Conservation (phyloP, 306 rosid species). For the Quercus bicolor region DNA sequence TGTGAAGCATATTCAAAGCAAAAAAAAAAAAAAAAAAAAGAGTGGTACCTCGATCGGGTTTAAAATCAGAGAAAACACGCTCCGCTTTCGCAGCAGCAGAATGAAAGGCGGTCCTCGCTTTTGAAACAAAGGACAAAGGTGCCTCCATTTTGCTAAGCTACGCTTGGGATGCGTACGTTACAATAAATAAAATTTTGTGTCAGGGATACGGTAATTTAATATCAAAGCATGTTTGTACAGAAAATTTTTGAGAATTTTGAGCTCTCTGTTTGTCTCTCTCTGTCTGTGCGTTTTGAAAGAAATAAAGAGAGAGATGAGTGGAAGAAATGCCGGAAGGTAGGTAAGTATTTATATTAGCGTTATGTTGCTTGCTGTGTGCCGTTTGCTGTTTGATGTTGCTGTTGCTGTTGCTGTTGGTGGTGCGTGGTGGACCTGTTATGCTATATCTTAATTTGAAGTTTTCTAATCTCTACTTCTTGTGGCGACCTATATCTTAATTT, state of each 20-base stretch:
- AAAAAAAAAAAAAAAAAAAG: constrained; percentile 5
- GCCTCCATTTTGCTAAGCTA: constrained; percentile 68
- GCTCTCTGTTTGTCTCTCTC: no score
- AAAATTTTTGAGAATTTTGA: neutral
- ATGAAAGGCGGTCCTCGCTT: constrained; percentile 93
- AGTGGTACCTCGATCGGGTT: constrained; percentile 74
- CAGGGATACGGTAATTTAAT: neutral
- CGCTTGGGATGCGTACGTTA: constrained; percentile 30
- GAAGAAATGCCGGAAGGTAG: neutral
- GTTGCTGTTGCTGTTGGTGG: no score
- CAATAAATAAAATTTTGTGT: neutral
- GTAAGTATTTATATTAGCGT: no score
- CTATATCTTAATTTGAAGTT: no score
- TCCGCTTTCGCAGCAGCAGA: constrained; percentile 99
- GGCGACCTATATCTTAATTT: no score
- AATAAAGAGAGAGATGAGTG: neutral
- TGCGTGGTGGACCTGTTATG: no score
- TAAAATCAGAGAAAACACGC: constrained; percentile 72
- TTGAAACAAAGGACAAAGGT: constrained; percentile 69
- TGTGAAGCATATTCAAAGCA: neutral
- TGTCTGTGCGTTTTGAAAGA: neutral
- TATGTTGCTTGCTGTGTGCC: no score
- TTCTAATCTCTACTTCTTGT: no score
- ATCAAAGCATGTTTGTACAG: constrained; percentile 4
- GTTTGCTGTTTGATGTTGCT: no score